Conservation (phyloP, 2,329 filamentous ascomycete genomes). For the Pleurostoma richardsiae region DNA sequence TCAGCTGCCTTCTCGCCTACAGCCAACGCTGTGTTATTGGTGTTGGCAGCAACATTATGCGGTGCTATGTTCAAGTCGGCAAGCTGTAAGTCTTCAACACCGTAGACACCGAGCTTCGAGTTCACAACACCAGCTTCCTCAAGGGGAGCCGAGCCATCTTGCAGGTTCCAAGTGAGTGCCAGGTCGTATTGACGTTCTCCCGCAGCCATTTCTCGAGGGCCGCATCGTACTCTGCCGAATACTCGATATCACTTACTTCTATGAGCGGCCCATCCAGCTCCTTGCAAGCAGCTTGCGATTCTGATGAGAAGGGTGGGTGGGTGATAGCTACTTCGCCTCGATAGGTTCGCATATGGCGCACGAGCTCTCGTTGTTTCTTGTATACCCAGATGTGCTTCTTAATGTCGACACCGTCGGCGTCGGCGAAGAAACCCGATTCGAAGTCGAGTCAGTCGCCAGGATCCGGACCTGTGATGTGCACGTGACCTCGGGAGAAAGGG, state of each 20-base stretch:
- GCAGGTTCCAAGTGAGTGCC: conserved; percentile 39
- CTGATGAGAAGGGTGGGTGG: conserved; percentile 17
- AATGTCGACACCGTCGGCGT: conserved; percentile 38
- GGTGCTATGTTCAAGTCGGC: conserved; percentile 29
- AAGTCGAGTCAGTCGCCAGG: conserved; percentile 38
- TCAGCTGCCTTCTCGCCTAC: conserved; percentile 36
- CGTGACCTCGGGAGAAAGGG: conserved; percentile 3
- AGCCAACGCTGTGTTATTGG: conserved; percentile 34
- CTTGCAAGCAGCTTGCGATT: conserved; percentile 31
- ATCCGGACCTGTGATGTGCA: conserved; percentile 39
- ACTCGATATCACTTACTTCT: conserved; percentile 33
- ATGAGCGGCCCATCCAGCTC: conserved; percentile 13
- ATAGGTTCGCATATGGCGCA: conserved; percentile 37
- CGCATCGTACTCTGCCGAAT: conserved; percentile 40
- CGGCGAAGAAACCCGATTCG: conserved; percentile 44
- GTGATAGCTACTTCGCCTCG: conserved; percentile 17
- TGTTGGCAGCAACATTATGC: conserved; percentile 36
- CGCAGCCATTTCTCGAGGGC: conserved; percentile 38
- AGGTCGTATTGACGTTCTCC: conserved; percentile 29
- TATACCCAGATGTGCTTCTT: conserved; percentile 47
- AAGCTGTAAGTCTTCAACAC: conserved; percentile 32
- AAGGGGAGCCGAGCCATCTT: conserved; percentile 37
- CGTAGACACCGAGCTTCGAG: conserved; percentile 34
- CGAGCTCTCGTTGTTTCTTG: conserved; percentile 41
- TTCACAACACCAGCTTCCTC: conserved; percentile 37